Evolutionary conservation across 768 basidiomycete species (phyloP).

Genomic region (Serendipita indica): DNA sequence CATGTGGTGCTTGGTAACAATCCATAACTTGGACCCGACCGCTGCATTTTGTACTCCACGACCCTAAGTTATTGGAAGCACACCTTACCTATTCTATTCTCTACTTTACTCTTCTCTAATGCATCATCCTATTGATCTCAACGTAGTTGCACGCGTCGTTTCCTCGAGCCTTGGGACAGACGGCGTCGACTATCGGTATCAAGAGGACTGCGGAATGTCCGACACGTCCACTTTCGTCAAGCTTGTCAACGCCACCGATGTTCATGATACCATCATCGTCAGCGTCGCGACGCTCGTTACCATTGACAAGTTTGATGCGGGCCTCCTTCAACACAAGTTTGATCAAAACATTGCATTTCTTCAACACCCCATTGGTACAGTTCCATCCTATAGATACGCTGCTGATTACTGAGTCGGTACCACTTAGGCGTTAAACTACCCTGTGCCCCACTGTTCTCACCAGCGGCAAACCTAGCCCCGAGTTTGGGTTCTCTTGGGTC

Average conservation of each 20-base stretch:
- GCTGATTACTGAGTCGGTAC: neutral
- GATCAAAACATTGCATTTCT: neutral
- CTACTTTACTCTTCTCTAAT: too few species aligned
- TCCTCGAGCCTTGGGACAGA: neutral
- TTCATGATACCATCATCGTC: neutral
- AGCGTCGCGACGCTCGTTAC: neutral
- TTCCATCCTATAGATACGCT: too few species aligned
- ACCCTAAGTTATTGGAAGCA: too few species aligned
- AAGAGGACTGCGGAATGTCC: neutral
- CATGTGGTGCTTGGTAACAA: too few species aligned
- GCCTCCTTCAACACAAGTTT: neutral
- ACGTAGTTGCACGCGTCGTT: neutral
- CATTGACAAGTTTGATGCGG: neutral
- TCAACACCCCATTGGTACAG: neutral
- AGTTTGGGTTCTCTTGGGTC: neutral
- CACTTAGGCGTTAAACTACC: neutral
- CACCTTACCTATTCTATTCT: too few species aligned
- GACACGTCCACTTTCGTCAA: neutral
- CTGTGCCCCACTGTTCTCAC: neutral
- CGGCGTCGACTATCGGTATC: neutral
- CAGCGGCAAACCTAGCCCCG: neutral
- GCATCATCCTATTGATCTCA: neutral
- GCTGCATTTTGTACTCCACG: too few species aligned
- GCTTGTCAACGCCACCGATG: neutral
- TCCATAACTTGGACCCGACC: too few species aligned